These are phyloP conservation scores for Plasmodium cynomolgi DNA, from an alignment of 169 alveolate species.

Conservation along the genomic window DNA sequence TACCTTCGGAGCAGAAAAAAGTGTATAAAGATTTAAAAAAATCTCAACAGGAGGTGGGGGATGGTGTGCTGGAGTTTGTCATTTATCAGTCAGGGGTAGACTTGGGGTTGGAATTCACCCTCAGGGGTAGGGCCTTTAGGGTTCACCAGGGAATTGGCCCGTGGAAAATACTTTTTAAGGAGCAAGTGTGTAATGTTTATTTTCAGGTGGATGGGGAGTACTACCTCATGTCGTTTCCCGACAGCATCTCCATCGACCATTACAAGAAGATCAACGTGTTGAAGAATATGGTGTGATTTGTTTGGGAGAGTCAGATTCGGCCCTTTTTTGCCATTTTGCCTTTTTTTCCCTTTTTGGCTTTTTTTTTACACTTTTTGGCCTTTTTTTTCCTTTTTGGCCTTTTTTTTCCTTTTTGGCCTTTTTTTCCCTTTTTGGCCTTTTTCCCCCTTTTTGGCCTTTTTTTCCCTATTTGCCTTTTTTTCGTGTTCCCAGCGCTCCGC, in stretches of 20 bases:
- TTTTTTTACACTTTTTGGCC: not conserved
- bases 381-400: not conserved
- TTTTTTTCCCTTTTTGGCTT: too few relatives aligned
- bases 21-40: conserved; percentile 23
- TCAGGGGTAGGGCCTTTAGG: conserved; percentile 80
- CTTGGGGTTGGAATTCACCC: conserved; percentile 68
- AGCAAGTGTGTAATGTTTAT: conserved; percentile 76
- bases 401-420: too few relatives aligned
- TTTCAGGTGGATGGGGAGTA: conserved; percentile 87
- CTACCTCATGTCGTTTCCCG: conserved; percentile 60
- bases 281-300: conserved; percentile 33
- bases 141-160: conserved; percentile 88
- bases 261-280: conserved; percentile 58
- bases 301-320: not conserved
- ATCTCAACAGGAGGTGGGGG: conserved; percentile 83
- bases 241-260: conserved; percentile 24
- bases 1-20: not conserved
- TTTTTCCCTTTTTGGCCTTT: too few relatives aligned
- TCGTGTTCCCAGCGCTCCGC: not conserved
- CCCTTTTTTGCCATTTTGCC: not conserved
- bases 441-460: not conserved
- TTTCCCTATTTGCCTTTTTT: not conserved
- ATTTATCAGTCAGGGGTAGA: conserved; percentile 75
- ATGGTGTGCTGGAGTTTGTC: conserved; percentile 78
- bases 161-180: conserved; percentile 84